A percentile compares a stretch with the other conserved stretches of the same genome.
phyloP scores from a whole-genome alignment of 805 yeast species.

The Candida chilensis region DNA sequence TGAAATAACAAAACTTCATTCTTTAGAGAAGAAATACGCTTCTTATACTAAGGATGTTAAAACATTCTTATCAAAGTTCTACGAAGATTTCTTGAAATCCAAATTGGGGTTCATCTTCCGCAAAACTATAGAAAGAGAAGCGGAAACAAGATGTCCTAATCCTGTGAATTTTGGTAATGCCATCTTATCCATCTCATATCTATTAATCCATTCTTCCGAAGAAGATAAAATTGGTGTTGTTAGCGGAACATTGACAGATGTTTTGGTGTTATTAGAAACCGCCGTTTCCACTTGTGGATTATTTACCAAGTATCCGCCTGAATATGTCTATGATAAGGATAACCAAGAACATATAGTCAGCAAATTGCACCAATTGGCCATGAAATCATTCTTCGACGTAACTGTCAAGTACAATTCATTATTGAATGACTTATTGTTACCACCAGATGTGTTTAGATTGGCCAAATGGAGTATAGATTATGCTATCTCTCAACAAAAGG shows the following conservation, averaged over 20 bases:
- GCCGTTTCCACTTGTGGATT: constrained; percentile 47
- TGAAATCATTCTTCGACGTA: constrained; percentile 55
- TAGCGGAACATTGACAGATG: constrained; percentile 46
- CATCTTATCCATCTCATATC: constrained; percentile 48
- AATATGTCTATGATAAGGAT: constrained; percentile 6
- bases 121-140: constrained; percentile 36
- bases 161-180: constrained; percentile 55
- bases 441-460: constrained; percentile 54
- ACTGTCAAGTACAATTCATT: constrained; percentile 55
- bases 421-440: constrained; percentile 54
- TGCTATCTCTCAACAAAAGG: constrained; percentile 42
- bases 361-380: constrained; percentile 52
- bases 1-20: too few relatives aligned
- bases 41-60: constrained; percentile 3
- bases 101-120: constrained; percentile 25
- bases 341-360: constrained; percentile 33
- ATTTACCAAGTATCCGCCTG: constrained; percentile 28
- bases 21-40: too few relatives aligned
- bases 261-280: constrained; percentile 48
- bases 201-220: constrained; percentile 49
- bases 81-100: constrained; percentile 16
- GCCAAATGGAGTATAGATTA: constrained; percentile 69
- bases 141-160: constrained; percentile 51
- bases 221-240: constrained; percentile 55
- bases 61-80: constrained; percentile 1